Evolutionary conservation across 2,329 filamentous ascomycete species (phyloP).

Genomic region (Cladophialophora carrionii): DNA sequence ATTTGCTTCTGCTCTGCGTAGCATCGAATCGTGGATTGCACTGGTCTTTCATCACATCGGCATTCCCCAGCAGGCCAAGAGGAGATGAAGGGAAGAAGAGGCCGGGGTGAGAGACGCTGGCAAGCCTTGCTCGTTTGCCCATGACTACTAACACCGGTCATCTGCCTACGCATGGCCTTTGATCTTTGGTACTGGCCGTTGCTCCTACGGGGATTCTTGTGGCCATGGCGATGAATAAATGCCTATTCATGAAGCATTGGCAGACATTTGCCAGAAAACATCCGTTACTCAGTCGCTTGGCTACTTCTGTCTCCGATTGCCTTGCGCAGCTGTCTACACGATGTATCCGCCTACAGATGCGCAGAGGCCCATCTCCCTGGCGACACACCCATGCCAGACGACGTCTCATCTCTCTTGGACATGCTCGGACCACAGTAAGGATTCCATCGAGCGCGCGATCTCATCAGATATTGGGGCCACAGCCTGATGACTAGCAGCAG

Average conservation of each 20-base stretch:
- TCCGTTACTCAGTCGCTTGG: background rate
- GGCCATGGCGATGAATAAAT: background rate
- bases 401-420: background rate
- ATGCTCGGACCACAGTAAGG: background rate
- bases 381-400: background rate
- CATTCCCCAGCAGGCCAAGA: background rate
- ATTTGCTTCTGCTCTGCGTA: background rate
- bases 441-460: background rate
- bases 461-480: background rate
- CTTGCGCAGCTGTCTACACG: background rate
- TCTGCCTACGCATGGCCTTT: background rate
- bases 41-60: background rate
- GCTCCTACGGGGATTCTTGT: background rate
- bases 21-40: background rate
- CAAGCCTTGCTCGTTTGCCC: background rate
- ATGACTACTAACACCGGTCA: background rate
- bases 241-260: background rate
- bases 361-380: background rate
- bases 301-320: background rate
- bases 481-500: background rate
- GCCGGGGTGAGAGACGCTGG: background rate
- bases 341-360: background rate
- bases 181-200: background rate
- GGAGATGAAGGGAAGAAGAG: background rate
- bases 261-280: background rate